Evolutionary conservation across 2,329 filamentous ascomycete genomes (phyloP), one percentile per base, ranked within the genome.

Genomic region (Fusarium torulosum): DNA sequence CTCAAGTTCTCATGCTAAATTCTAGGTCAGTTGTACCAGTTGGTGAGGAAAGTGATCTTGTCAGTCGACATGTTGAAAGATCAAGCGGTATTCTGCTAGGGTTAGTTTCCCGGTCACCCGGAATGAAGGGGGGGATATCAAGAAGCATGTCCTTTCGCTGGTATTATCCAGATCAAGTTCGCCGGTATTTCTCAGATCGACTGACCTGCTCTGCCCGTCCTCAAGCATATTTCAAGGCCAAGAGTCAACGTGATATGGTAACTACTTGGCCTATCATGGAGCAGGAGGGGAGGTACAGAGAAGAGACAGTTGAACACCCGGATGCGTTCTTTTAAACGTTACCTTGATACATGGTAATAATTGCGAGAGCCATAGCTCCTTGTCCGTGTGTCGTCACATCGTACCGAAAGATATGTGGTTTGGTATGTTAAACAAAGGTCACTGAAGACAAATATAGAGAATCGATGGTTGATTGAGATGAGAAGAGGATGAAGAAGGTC

Each of bases 151-250:
- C 88, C 90, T 92, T 92, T 90, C 91, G 90, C 90, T 91, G 89
- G 89, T 85, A 91, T 92, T 91, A 90, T 89, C 88, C 89, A 91
- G 89, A 91, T 92, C 90, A 92, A 92, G 90, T 93, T 92, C 85
- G 82, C 83, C 89, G 89, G 89, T 91, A 90, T 91, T 86, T 91
- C 89, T 91, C 88, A 91, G 88, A 90, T 77, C 78, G 75, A 74
- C 71, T 72, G 73, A 20, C 69, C 72, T 70, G 69, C 73, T 72
- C 68, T 72, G 57, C 59, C 51, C 42, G 61, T 54, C 60, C 57
- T 66, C 58, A 37, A 56, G 49, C 29, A n/a, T n/a, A n/a, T n/a
- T n/a, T n/a, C n/a, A n/a, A 43, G 43, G 27, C 17, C 41, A 10
- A 38, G 9, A 14, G 10, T 29, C 9, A 19, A 41, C 54, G n/a